Conservation (phyloP, 306 rosid genomes). For the Spatholobus suberectus region DNA sequence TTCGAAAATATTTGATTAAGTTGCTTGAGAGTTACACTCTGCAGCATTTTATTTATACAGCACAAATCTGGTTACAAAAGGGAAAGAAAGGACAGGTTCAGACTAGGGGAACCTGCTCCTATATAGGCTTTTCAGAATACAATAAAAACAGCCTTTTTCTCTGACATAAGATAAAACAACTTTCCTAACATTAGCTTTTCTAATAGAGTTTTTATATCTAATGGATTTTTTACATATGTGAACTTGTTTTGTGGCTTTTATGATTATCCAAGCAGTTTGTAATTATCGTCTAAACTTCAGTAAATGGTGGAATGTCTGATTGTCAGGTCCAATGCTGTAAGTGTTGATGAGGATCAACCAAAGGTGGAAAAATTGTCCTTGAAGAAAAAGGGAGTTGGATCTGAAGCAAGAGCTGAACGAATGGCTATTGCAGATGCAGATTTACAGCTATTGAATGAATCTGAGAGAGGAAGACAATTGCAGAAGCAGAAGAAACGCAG, state of each 20-base stretch:
- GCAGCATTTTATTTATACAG: too few species aligned
- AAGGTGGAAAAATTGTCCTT: constrained; percentile 70
- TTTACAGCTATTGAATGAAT: constrained; percentile 75
- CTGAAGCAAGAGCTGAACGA: constrained; percentile 85
- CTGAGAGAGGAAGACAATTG: constrained; percentile 86
- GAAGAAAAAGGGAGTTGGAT: constrained; percentile 86
- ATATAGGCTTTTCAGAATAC: too few species aligned
- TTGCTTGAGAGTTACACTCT: too few species aligned
- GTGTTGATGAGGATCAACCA: constrained; percentile 64
- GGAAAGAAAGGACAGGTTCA: too few species aligned
- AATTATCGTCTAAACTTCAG: not conserved
- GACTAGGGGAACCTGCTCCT: too few species aligned
- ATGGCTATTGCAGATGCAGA: constrained; percentile 81
- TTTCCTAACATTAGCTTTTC: too few species aligned
- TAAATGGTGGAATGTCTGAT: constrained; percentile 37
- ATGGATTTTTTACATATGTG: constrained; percentile 13
- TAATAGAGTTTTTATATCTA: not conserved
- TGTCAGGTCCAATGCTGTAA: constrained; percentile 57
- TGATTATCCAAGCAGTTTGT: constrained; percentile 4
- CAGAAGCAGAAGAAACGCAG: constrained; percentile 89
- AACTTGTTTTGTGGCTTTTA: constrained; percentile 30
- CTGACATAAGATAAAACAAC: too few species aligned
- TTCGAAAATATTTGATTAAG: too few species aligned
- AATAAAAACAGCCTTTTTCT: too few species aligned
- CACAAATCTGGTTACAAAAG: too few species aligned